Evolutionary conservation across 306 rosid species (phyloP).

Genomic region (Boehmeria nivea): DNA sequence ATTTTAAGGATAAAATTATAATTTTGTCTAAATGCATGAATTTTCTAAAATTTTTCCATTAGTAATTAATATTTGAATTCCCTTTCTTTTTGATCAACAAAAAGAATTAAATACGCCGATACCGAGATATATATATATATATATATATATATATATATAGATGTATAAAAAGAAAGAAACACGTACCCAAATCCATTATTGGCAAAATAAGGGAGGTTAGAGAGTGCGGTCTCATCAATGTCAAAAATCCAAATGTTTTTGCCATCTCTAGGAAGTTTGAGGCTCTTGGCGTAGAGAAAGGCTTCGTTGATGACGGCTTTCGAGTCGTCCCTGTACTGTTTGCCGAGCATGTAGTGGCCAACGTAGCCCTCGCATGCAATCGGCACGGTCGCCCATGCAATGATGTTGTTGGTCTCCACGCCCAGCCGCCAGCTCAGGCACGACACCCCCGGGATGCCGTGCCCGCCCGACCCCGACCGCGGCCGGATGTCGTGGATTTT

Average conservation of each 20-base stretch:
- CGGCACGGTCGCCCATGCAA: conserved; percentile 32
- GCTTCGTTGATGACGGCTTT: conserved; percentile 25
- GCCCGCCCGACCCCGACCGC: conserved; percentile 14
- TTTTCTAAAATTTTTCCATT: too few relatives aligned
- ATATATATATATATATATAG: too few relatives aligned
- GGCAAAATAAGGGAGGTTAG: conserved; percentile 51
- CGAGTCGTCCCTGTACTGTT: conserved; percentile 40
- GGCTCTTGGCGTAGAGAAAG: conserved; percentile 13
- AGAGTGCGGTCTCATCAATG: conserved; percentile 47
- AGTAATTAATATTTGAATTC: too few relatives aligned
- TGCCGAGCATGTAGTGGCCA: conserved; percentile 40
- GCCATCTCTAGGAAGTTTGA: conserved; percentile 14
- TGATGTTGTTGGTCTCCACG: conserved; percentile 44
- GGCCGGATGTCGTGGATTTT: conserved; percentile 30
- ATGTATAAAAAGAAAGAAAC: too few relatives aligned
- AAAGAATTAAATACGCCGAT: too few relatives aligned
- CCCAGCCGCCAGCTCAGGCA: conserved; percentile 57
- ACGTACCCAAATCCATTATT: conserved; percentile 46
- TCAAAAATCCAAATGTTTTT: conserved; percentile 36
- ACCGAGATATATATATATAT: too few relatives aligned
- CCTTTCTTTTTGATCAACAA: too few relatives aligned
- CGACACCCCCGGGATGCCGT: conserved; percentile 1
- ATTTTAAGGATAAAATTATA: too few relatives aligned
- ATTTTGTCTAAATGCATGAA: too few relatives aligned
- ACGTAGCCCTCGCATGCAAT: conserved; percentile 29